These are phyloP conservation scores for Collybia nuda DNA, from an alignment of 768 basidiomycete species.

Conservation along the genomic window DNA sequence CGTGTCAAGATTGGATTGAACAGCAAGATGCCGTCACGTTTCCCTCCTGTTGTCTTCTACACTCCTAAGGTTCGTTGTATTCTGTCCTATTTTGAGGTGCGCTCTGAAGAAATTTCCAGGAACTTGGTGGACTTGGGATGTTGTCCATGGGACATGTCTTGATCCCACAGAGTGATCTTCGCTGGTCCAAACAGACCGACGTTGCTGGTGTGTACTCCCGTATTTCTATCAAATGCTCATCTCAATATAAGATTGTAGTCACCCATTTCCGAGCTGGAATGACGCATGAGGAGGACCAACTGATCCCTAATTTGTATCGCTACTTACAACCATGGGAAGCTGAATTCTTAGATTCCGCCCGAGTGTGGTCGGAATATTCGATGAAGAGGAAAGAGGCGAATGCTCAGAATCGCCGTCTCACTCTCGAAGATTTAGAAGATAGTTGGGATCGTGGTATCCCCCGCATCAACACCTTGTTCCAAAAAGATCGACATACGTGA, in stretches of 20 bases:
- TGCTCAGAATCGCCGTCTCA: slow-evolving; percentile 94
- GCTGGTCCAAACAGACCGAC: slow-evolving; percentile 99
- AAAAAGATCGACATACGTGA: slow-evolving; percentile 94
- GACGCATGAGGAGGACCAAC: slow-evolving; percentile 92
- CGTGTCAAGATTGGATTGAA: slow-evolving; percentile 99
- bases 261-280: slow-evolving; percentile 99
- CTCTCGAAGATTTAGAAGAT: slow-evolving; percentile 96
- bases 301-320: slow-evolving; percentile 96
- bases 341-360: slow-evolving; percentile 95
- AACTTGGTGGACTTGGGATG: slow-evolving; percentile 98
- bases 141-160: slow-evolving; percentile 99
- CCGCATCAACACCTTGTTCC: slow-evolving; percentile 98
- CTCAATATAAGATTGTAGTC: slow-evolving; percentile 40
- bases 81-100: neutral
- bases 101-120: slow-evolving; percentile 37
- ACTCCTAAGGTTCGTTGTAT: slow-evolving; percentile 71
- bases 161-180: slow-evolving; percentile 95
- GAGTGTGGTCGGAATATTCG: slow-evolving; percentile 99
- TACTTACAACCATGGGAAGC: slow-evolving; percentile 98
- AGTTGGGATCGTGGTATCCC: slow-evolving; percentile 99
- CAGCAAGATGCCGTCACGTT: slow-evolving; percentile 99
- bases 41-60: slow-evolving; percentile 96
- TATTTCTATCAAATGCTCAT: neutral
- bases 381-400: slow-evolving; percentile 99
- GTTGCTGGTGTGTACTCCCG: slow-evolving; percentile 61